Base-by-base conservation (phyloP, 192 early-diverging fungal species). In the Pecoramyces ruminantium region DNA sequence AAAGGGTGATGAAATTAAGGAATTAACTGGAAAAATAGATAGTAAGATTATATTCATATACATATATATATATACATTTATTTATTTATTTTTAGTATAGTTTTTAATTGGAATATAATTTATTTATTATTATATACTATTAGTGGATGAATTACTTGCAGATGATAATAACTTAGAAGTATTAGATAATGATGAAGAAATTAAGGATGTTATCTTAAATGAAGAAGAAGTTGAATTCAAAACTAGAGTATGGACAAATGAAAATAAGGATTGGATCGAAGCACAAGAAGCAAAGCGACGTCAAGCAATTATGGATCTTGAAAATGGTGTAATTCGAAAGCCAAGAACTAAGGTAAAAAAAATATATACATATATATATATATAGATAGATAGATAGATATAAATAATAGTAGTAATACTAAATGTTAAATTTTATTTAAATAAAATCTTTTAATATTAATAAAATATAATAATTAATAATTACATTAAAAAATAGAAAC, bases 181-280 rank as follows among this genome's bases (percentile, higher is more conserved):
- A 12, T 39, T 87, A 30, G 86, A 89, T 29, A 93, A 95, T 80
- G 94, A 95, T 82, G 92, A 92, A 38, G 94, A 95, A 85, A 87
- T 95, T 28, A 88, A 87, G 25, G 86, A 85, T 51, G 86, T 91
- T 28, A 87, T 95, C 25, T 84, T 97, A 28, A 91, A 87, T 18
- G 90, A 92, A 2, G 90, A 92, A 2, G 97, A 98, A 81, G 90
- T 94, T 21, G 88, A 88, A 79, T 82, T 90, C 51, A 97, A 97
- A 83, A 93, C 92, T 0, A 85, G 87, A 79, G 86, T 96, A 29
- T 98, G 97, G 97, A 94, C 91, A 81, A 89, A 90, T 40, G 90
- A 93, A 38, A 97, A 98, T 86, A 90, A 92, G 78, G 95, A 96
- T 40, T 97, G 92, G 85, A 85, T 96, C 34, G 88, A 89, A 78